phyloP scores from a whole-genome alignment of 2,329 filamentous ascomycete species.

The Periglandula ipomoeae region DNA sequence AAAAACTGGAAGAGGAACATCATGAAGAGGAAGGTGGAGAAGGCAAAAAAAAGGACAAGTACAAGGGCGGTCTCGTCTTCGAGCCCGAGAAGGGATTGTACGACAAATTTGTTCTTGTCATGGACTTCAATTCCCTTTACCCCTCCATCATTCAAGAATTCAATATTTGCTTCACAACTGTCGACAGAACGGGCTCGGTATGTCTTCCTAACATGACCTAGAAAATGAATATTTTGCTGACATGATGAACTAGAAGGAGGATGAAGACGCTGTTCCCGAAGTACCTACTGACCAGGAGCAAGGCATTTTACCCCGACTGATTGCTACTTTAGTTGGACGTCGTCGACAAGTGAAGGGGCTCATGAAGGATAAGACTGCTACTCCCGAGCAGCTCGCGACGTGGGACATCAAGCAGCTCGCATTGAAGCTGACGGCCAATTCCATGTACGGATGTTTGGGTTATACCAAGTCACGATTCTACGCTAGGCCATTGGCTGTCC shows the following conservation, averaged over 20 bases:
- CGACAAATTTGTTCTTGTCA: constrained; percentile 96
- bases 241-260: constrained; percentile 36
- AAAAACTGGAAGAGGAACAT: constrained; percentile 62
- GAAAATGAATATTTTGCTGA: constrained; percentile 13
- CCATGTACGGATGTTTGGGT: constrained; percentile 98
- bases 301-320: constrained; percentile 82
- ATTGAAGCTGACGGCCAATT: constrained; percentile 94
- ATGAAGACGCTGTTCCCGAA: constrained; percentile 83
- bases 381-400: constrained; percentile 75
- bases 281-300: constrained; percentile 69
- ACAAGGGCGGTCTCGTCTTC: constrained; percentile 96
- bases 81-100: constrained; percentile 96
- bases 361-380: constrained; percentile 91
- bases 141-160: constrained; percentile 98
- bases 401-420: constrained; percentile 99
- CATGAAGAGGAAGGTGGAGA: constrained; percentile 59
- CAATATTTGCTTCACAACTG: constrained; percentile 99
- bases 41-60: constrained; percentile 97
- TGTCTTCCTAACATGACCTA: constrained; percentile 21
- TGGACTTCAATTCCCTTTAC: constrained; percentile 99
- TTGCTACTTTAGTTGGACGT: constrained; percentile 81
- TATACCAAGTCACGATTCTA: constrained; percentile 98
- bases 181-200: constrained; percentile 67
- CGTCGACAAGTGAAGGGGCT: constrained; percentile 88
- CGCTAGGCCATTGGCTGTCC: constrained; percentile 83